Evolutionary conservation across 352 stramenopile genomes (phyloP), one percentile per base, ranked within the genome.

Genomic region (Phytophthora cactorum): DNA sequence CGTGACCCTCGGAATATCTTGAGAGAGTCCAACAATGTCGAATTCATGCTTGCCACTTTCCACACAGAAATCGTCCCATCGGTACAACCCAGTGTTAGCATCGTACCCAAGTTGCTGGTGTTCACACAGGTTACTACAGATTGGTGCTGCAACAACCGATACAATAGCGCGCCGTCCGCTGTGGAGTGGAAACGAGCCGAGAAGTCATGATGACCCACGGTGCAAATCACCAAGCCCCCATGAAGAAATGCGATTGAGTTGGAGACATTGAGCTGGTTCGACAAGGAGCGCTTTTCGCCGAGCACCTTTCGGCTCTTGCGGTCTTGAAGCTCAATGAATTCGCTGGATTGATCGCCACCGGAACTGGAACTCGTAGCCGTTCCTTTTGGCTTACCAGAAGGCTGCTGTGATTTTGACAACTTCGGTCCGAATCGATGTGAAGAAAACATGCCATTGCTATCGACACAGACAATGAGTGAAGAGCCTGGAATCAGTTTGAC

Each of bases 61-160:
- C 88, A 96, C 12, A 95, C 71, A 7, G 84, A 94, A 39, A 96
- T 80, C 9, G 85, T 94, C 25, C 85, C 82, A 59, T 96, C 85
- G 3, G 69, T 72, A 43, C 83, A 84, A 2, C 84, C 84, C 6
- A 95, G 64, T 1, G 74, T 76, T 8, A 93, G 66, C 34, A 90
- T 63, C 2, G 75, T 77, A 27, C 80, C 78, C 2, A 76, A 73
- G 4, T 70, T 65, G 56, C 74, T 92, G 22, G 76, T 81, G 14
- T 46, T 74, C 28, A 95, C 72, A 29, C 85, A 94, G 17, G 78
- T 88, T 22, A 95, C 85, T 14, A 90, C 72, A 5, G 82, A 78
- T 55, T 81, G 79, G 69, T 94, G 86, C 63, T 95, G 86, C 29
- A 92, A 58, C 38, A 95, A 44, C 2, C 83, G 82, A 72, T 92